These are phyloP conservation scores for Carex pumila DNA, from an alignment of 176 grass and related monocot species.

Conservation along the genomic window DNA sequence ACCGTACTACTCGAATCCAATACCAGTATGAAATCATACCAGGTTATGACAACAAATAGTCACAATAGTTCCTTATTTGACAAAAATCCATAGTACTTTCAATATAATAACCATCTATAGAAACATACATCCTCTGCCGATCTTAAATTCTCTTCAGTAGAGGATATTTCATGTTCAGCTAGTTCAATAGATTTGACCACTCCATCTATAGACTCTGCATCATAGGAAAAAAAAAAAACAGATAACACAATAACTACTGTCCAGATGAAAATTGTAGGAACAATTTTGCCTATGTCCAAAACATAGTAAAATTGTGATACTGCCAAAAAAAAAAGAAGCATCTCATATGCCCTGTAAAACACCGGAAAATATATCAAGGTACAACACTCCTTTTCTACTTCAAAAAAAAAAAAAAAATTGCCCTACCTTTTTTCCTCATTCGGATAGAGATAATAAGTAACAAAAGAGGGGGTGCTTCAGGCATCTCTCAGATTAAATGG, in stretches of 20 bases:
- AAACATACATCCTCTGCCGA: conserved; percentile 48
- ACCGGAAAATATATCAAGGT: not conserved
- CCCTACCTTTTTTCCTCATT: not conserved
- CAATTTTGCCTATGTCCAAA: not conserved
- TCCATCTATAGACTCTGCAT: conserved; percentile 43
- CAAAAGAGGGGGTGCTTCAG: not conserved
- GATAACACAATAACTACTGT: not conserved
- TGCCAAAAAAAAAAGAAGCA: not conserved
- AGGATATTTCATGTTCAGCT: conserved; percentile 44
- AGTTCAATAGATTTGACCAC: conserved; percentile 36
- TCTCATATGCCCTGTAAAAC: not conserved
- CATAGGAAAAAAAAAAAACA: not conserved
- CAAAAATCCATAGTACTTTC: not conserved
- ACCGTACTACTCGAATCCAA: not conserved
- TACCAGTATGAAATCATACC: not conserved
- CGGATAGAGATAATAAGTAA: not conserved
- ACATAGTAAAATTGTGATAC: not conserved
- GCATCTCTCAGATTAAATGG: not conserved
- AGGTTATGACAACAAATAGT: not conserved
- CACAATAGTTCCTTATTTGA: not conserved
- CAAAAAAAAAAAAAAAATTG: not conserved
- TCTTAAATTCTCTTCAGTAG: conserved; percentile 46
- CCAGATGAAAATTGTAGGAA: not conserved
- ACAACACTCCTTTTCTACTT: not conserved
- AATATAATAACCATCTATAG: not conserved